phyloP scores from a whole-genome alignment of 1,284 basidiomycete species.

The Puccinia triticina region DNA sequence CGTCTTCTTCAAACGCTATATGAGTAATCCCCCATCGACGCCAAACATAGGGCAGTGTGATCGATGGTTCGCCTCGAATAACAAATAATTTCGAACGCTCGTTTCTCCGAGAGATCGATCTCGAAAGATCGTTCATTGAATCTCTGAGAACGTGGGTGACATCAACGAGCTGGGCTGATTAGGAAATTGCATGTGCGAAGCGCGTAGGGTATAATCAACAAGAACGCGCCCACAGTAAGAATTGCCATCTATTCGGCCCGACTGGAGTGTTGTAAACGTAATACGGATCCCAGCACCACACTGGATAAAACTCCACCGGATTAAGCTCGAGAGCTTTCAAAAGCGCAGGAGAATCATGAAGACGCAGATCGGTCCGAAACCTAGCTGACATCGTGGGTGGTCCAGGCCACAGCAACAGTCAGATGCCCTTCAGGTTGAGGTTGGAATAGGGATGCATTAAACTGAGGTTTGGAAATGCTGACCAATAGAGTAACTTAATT shows the following conservation, averaged over 20 bases:
- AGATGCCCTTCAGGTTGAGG: neutral
- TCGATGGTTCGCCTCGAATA: constrained; percentile 63
- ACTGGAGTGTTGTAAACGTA: constrained; percentile 64
- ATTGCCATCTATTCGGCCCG: constrained; percentile 64
- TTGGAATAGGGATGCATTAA: neutral
- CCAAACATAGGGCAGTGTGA: constrained; percentile 62
- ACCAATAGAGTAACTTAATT: constrained; percentile 38
- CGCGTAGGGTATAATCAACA: constrained; percentile 54
- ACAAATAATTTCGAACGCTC: constrained; percentile 63
- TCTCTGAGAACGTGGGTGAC: constrained; percentile 1
- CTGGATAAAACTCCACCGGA: constrained; percentile 62
- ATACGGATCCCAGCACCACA: constrained; percentile 61
- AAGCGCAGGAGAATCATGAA: constrained; percentile 65
- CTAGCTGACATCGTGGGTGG: constrained; percentile 49
- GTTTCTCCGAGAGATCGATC: constrained; percentile 61
- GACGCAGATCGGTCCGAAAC: constrained; percentile 65
- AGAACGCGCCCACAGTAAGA: constrained; percentile 61
- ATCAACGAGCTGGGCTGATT: neutral
- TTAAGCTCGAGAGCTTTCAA: constrained; percentile 62
- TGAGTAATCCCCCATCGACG: constrained; percentile 65
- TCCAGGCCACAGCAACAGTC: neutral
- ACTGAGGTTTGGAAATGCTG: neutral
- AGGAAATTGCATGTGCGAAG: neutral
- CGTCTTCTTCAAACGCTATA: constrained; percentile 62
- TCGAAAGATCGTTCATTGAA: constrained; percentile 59